A percentile compares a stretch with the other conserved stretches of the same genome.
Evolutionary conservation across 805 yeast species (phyloP).

Genomic region (Candida broadrunensis): DNA sequence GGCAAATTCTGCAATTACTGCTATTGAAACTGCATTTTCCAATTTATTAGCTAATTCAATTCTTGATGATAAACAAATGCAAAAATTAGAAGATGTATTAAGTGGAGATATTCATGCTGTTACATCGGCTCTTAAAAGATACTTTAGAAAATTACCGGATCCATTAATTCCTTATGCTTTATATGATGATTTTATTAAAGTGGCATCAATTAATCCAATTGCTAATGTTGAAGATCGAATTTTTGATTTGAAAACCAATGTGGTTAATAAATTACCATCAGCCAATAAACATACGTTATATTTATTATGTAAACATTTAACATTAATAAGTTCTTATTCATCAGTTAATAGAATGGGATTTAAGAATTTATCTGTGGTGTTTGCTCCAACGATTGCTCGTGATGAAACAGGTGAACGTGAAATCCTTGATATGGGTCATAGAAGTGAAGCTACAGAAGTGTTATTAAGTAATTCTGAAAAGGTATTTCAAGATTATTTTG

Average conservation of each 20-base stretch:
- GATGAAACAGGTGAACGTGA: constrained; percentile 79
- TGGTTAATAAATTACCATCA: constrained; percentile 56
- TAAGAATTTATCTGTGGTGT: constrained; percentile 83
- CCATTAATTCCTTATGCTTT: constrained; percentile 73
- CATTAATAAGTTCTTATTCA: constrained; percentile 51
- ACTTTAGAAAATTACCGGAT: constrained; percentile 77
- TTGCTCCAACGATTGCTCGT: constrained; percentile 88
- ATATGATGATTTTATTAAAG: constrained; percentile 64
- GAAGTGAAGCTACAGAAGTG: constrained; percentile 76
- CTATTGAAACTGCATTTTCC: constrained; percentile 41
- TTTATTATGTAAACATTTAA: constrained; percentile 61
- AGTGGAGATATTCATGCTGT: constrained; percentile 80
- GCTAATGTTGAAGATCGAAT: constrained; percentile 29
- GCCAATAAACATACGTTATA: constrained; percentile 63
- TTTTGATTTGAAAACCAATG: constrained; percentile 37
- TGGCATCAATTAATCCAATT: constrained; percentile 34
- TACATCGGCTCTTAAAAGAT: constrained; percentile 82
- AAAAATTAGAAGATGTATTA: constrained; percentile 27
- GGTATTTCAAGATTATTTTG: constrained; percentile 25
- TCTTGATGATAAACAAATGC: constrained; percentile 31
- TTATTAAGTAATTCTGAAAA: constrained; percentile 49
- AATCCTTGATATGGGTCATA: constrained; percentile 75
- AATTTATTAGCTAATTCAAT: constrained; percentile 17
- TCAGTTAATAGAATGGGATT: constrained; percentile 73
- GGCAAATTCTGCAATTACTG: constrained; percentile 62